Percentiles rank a stretch among this genome's conserved stretches.
Evolutionary conservation across 768 basidiomycete genomes (phyloP).

Genomic region (Coprinellus aureogranulatus): DNA sequence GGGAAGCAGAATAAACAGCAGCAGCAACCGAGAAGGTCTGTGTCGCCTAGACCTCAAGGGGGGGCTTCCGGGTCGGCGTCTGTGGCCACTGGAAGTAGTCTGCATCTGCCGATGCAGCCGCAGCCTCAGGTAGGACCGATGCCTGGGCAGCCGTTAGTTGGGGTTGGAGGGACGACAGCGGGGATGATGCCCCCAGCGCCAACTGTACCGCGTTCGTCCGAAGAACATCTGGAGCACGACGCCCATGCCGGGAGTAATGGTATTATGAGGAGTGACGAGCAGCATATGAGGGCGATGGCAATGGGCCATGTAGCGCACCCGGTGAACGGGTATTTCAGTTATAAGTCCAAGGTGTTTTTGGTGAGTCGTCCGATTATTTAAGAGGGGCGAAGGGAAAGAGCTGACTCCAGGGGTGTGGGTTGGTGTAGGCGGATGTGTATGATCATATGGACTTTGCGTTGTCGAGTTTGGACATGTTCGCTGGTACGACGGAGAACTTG

Average conservation of each 20-base stretch:
- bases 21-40: too few relatives aligned
- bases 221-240: too few relatives aligned
- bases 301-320: slow-evolving; percentile 19
- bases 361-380: too few relatives aligned
- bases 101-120: not conserved
- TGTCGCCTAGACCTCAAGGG: too few relatives aligned
- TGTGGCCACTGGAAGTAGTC: too few relatives aligned
- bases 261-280: slow-evolving; percentile 4
- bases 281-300: slow-evolving; percentile 6
- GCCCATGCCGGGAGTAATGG: not conserved
- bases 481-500: slow-evolving; percentile 61
- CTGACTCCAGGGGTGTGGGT: too few relatives aligned
- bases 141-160: not conserved
- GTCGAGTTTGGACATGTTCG: slow-evolving; percentile 65
- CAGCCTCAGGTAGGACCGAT: not conserved
- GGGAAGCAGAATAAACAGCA: not conserved
- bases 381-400: too few relatives aligned
- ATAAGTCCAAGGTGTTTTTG: slow-evolving; percentile 63
- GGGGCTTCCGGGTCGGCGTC: too few relatives aligned
- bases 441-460: slow-evolving; percentile 73
- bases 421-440: slow-evolving; percentile 71
- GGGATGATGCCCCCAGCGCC: too few relatives aligned
- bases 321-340: slow-evolving; percentile 55
- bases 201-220: not conserved
- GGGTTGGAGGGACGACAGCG: not conserved